Base-by-base conservation (phyloP, 192 early-diverging fungal genomes). In the Backusella australiensis region DNA sequence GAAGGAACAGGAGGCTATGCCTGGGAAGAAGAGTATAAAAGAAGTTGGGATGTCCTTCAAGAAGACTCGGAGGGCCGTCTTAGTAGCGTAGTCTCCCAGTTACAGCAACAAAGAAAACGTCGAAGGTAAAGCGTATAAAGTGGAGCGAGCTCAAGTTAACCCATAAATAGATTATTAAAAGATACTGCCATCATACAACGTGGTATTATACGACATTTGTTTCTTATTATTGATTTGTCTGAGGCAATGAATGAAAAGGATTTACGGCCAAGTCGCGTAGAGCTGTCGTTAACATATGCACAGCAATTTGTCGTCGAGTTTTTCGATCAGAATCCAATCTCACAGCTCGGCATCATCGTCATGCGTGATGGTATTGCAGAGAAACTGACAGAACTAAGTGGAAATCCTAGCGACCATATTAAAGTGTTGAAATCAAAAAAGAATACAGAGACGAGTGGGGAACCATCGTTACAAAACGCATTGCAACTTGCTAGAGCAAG, bases 1-100 rank as follows among this genome's bases (percentile, higher is more conserved):
- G 83, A 82, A 15, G 83, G 81, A 67, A 86, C 85, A 79, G 86
- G 69, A 66, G 94, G 94, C 11, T 96, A 97, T 77, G 82, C 93
- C 42, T 99, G 97, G 97, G 95, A 98, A 82, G 94, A 93, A 78
- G 95, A 96, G 75, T 99, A 98, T 88, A 97, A 97, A 82, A 90
- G 96, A 19, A 93, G 90, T 74, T 99, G 97, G 97, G 97, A 99
- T 80, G 91, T 92, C 12, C 87, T 97, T 36, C 93, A 95, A 75
- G 95, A 96, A 71, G 94, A 95, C 80, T 93, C 93, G 35, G 87
- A 90, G 69, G 96, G 96, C 52, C 91, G 92, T 70, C 82, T 97
- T 17, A 87, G 89, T 23, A 91, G 92, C 80, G 89, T 86, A 6
- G 92, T 99, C 6, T 85, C 86, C 29, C 86, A 85, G 36, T 80